Evolutionary conservation across 192 early-diverging fungal genomes (phyloP).

Genomic region (Linnemannia exigua): DNA sequence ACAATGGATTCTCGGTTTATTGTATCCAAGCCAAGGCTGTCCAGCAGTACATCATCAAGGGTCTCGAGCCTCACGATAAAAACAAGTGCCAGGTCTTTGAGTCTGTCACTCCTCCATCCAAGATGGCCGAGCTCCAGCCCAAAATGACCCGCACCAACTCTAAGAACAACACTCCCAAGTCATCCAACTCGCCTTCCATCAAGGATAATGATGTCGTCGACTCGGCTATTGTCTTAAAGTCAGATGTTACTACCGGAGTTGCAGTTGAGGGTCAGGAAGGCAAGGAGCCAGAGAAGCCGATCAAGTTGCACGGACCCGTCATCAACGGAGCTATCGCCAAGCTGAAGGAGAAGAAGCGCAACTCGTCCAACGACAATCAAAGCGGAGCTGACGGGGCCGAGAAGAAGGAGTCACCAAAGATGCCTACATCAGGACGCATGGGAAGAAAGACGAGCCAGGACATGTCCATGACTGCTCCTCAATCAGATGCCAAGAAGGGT

Average conservation of each 20-base stretch:
- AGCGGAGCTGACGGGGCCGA: constrained; percentile 31
- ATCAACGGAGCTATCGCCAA: constrained; percentile 61
- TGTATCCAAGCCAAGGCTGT: constrained; percentile 63
- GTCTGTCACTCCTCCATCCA: constrained; percentile 16
- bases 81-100: constrained; percentile 42
- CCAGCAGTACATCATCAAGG: constrained; percentile 58
- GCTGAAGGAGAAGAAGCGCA: constrained; percentile 60
- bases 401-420: constrained; percentile 41
- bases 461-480: neutral
- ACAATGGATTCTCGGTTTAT: constrained; percentile 58
- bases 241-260: neutral
- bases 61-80: constrained; percentile 43
- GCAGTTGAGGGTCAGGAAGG: constrained; percentile 25
- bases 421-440: constrained; percentile 19
- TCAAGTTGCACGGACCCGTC: constrained; percentile 57
- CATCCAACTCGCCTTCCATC: constrained; percentile 20
- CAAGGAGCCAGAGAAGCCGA: constrained; percentile 45
- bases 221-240: constrained; percentile 1
- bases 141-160: constrained; percentile 12
- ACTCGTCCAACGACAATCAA: constrained; percentile 17
- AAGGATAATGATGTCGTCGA: constrained; percentile 29
- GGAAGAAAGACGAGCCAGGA: constrained; percentile 43
- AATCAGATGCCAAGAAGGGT: neutral
- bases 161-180: constrained; percentile 21
- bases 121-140: constrained; percentile 14